Conservation (phyloP, 202 grass and related monocot species). For the Elaeis oleifera region DNA sequence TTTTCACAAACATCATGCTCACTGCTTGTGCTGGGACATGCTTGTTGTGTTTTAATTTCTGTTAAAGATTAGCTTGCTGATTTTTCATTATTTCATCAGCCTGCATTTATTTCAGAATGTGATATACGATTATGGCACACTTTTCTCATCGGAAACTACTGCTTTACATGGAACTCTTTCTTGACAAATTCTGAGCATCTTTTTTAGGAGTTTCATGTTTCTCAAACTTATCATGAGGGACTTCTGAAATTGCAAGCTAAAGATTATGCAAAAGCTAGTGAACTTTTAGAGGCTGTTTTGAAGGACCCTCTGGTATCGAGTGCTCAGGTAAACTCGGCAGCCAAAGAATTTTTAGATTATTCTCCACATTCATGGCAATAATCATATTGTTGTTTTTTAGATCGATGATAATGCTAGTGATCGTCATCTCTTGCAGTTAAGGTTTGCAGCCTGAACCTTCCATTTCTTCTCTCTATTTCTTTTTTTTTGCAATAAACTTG, state of each 20-base stretch:
- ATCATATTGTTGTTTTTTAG: slow-evolving; percentile 26
- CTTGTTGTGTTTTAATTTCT: too few relatives aligned
- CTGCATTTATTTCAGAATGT: too few relatives aligned
- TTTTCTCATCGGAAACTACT: too few relatives aligned
- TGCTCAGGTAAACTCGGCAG: slow-evolving; percentile 37
- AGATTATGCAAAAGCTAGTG: slow-evolving; percentile 58
- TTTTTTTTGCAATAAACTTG: slow-evolving; percentile 19
- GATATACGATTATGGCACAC: too few relatives aligned
- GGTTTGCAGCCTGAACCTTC: slow-evolving; percentile 30
- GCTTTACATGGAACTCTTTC: too few relatives aligned
- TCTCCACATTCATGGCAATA: slow-evolving; percentile 10
- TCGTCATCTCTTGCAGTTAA: slow-evolving; percentile 84
- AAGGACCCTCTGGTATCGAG: slow-evolving; percentile 73
- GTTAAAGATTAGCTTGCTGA: too few relatives aligned
- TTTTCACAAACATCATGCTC: too few relatives aligned
- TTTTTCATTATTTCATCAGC: too few relatives aligned
- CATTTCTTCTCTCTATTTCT: slow-evolving; percentile 4
- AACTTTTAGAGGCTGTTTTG: slow-evolving; percentile 79
- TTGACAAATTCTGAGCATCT: too few relatives aligned
- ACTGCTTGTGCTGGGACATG: too few relatives aligned
- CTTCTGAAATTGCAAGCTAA: slow-evolving; percentile 82
- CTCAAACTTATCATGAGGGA: slow-evolving; percentile 86
- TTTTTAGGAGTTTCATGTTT: slow-evolving; percentile 78
- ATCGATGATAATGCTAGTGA: slow-evolving; percentile 61
- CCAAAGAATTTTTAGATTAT: slow-evolving; percentile 15